Conservation (phyloP, 2,329 filamentous ascomycete genomes). For the Exserohilum turcica region DNA sequence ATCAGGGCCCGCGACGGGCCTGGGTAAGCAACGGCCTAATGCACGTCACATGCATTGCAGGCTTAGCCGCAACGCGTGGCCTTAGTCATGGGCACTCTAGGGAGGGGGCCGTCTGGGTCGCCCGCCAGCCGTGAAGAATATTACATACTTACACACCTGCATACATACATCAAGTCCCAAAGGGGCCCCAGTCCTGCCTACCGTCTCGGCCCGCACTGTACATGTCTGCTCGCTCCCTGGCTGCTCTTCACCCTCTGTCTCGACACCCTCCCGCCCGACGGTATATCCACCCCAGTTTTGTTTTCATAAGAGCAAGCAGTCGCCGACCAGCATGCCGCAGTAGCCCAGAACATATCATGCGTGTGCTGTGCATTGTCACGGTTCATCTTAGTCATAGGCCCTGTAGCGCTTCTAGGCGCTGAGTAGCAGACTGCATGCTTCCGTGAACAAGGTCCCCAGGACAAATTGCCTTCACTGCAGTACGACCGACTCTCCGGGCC, state of each 20-base stretch:
- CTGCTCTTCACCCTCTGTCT: not conserved
- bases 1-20: not conserved
- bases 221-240: not conserved
- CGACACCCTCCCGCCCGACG: not conserved
- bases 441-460: not conserved
- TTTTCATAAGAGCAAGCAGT: not conserved
- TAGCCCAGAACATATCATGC: not conserved
- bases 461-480: not conserved
- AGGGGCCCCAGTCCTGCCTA: too few species aligned
- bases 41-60: slow-evolving; percentile 21
- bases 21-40: slow-evolving; percentile 12
- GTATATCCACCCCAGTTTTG: not conserved
- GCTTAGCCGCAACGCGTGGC: slow-evolving; percentile 15
- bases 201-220: too few species aligned
- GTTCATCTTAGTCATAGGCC: not conserved
- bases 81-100: slow-evolving; percentile 6
- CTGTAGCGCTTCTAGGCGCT: not conserved
- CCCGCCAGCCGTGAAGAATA: not conserved
- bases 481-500: not conserved
- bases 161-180: too few species aligned
- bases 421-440: not conserved
- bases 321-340: not conserved
- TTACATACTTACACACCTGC: too few species aligned
- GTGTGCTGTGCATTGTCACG: not conserved
- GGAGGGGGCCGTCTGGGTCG: not conserved